Conservation (phyloP, 192 early-diverging fungal species). For the Thamnidium elegans region DNA sequence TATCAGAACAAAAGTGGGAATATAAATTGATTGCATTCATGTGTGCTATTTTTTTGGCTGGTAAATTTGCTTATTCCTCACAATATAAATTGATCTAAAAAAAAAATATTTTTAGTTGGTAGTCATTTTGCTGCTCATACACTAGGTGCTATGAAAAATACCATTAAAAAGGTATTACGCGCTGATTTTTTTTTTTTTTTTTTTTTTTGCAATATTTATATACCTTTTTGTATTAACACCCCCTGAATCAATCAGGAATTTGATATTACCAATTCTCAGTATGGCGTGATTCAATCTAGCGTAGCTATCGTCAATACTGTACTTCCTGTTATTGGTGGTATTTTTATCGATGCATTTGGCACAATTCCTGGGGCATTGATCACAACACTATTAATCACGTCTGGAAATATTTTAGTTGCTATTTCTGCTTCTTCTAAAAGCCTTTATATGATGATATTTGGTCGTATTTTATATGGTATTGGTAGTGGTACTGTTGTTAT, state of each 20-base stretch:
- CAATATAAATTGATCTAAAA: not conserved
- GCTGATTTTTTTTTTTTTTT: not conserved
- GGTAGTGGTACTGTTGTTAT: constrained; percentile 73
- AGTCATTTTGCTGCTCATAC: constrained; percentile 75
- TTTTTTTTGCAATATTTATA: not conserved
- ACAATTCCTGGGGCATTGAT: constrained; percentile 52
- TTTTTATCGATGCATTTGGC: constrained; percentile 59
- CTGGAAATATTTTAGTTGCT: constrained; percentile 51
- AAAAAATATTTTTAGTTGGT: constrained; percentile 48
- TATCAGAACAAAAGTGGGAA: constrained; percentile 37
- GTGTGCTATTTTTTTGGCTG: constrained; percentile 59
- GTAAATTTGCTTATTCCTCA: constrained; percentile 32
- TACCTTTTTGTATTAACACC: not conserved
- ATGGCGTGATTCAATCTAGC: constrained; percentile 65
- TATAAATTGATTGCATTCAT: constrained; percentile 56
- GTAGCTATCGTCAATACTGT: constrained; percentile 59
- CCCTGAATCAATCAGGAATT: constrained; percentile 43
- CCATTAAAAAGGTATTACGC: constrained; percentile 66
- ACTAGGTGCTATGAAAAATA: constrained; percentile 70
- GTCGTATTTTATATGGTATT: constrained; percentile 59
- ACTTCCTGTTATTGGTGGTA: constrained; percentile 50
- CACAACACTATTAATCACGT: constrained; percentile 54
- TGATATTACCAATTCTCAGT: constrained; percentile 59
- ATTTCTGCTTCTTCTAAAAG: constrained; percentile 44
- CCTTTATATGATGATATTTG: constrained; percentile 52